Percentiles rank a stretch among this genome's conserved stretches.
These are phyloP conservation scores for Oropetium thomaeum DNA, from an alignment of 176 grass and related monocot genomes.

Conservation along the genomic window DNA sequence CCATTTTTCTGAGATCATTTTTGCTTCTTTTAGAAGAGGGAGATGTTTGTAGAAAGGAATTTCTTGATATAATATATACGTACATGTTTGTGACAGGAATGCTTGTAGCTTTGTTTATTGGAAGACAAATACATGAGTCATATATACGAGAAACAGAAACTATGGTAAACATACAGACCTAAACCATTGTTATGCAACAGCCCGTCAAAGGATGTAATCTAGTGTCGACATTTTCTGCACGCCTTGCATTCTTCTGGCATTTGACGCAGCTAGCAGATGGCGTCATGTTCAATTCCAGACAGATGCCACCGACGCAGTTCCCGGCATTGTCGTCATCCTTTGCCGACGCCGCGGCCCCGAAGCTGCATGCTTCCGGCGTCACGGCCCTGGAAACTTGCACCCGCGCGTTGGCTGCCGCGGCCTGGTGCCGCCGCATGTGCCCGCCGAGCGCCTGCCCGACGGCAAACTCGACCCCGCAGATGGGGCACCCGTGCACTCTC, in stretches of 20 bases:
- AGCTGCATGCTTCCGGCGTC: not conserved
- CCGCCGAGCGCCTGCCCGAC: slow-evolving; percentile 62
- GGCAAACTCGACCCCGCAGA: slow-evolving; percentile 49
- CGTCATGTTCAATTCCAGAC: not conserved
- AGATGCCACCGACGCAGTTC: not conserved
- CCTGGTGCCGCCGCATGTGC: slow-evolving; percentile 61
- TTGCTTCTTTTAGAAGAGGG: too few relatives aligned
- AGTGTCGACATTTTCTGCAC: not conserved
- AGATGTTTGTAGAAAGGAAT: too few relatives aligned
- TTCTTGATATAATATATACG: too few relatives aligned
- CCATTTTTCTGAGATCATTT: too few relatives aligned
- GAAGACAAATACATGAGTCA: not conserved
- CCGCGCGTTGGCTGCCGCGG: not conserved
- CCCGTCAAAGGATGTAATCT: not conserved
- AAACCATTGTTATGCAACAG: not conserved
- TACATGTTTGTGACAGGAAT: not conserved
- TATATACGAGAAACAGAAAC: not conserved
- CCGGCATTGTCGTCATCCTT: not conserved
- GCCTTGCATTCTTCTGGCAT: not conserved
- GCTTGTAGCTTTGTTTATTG: not conserved
- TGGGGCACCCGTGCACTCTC: slow-evolving; percentile 40
- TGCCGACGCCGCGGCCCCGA: not conserved
- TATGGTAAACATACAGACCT: not conserved
- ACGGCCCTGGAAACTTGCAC: not conserved
- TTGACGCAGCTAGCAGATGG: not conserved